Evolutionary conservation across 169 alveolate species (phyloP), one percentile per base, ranked within the genome.

Genomic region (Plasmodium knowlesi): DNA sequence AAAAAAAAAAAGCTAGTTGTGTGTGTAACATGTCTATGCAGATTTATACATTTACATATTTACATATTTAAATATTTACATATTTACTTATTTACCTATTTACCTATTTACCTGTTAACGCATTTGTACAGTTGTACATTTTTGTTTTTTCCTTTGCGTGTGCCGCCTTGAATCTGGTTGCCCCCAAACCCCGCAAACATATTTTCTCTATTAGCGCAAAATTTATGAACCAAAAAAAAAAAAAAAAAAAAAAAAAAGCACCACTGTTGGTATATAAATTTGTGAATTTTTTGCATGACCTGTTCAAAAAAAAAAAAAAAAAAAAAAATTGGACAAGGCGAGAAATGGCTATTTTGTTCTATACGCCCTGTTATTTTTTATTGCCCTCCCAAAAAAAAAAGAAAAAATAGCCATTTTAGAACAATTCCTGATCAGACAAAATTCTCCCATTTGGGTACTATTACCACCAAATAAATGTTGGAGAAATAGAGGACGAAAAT

Each of bases 261-360:
- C 50, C 57, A 43, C 39, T 9, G 28, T 34, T 37, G 50, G 57
- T 32, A 37, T 67, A 34, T 37, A 76, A 30, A 37, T 76, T 37
- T 76, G 25, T 76, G 32, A 54, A 34, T 37, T 76, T 34, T 76
- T 76, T 12, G 50, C 57, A 76, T 76, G 83, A 76, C 50, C 39
- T 76, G 83, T 76, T 76, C 70, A 80, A 76, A 80, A 80, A 80
- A 80, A 73, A 41, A 43, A 80, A 73, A 41, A 43, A 80, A 73
- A 73, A 73, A 73, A 73, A 73, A 73, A 73, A 73, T 34, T 30
- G 46, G 30, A 78, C n/a, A 34, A 25, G 16, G 25, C 5, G 22
- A 39, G 2, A 78, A 78, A 78, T 19, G 10, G 71, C 84, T 41
- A 0, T 78, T 78, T 78, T 78, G 43, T 16, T 78, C 16, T 34